Conservation (phyloP, 345 rosid genomes). For the Iberis pinnata region DNA sequence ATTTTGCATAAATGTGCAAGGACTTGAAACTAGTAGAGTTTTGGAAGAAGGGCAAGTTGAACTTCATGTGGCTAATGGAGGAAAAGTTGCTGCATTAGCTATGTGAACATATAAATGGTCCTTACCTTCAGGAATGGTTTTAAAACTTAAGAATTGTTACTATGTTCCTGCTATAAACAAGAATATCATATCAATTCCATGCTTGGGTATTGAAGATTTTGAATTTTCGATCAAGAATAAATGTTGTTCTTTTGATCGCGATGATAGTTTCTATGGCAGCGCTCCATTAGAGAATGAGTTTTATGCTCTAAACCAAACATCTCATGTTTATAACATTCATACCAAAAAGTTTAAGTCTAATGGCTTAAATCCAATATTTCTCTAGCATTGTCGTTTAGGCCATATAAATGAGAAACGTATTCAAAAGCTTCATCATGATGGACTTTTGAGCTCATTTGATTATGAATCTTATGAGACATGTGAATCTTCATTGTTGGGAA, state of each 20-base stretch:
- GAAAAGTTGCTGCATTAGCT: slow-evolving; percentile 3
- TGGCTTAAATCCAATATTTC: background rate
- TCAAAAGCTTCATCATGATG: too few relatives aligned
- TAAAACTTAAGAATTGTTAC: slow-evolving; percentile 5
- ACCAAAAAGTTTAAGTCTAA: background rate
- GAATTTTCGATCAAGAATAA: background rate
- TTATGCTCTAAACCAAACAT: background rate
- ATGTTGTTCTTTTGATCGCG: background rate
- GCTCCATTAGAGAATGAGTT: background rate
- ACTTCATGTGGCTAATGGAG: background rate
- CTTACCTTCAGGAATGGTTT: background rate
- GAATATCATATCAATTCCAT: background rate
- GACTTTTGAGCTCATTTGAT: too few relatives aligned
- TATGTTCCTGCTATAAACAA: background rate
- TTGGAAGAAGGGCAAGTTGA: background rate
- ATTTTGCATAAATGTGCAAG: background rate
- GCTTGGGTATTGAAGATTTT: background rate
- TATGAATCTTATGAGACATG: too few relatives aligned
- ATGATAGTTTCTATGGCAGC: background rate
- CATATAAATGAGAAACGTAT: background rate
- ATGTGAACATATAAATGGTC: background rate
- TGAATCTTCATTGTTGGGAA: background rate
- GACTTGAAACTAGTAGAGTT: background rate
- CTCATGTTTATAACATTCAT: background rate
- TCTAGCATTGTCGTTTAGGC: background rate